A percentile compares a stretch with the other conserved stretches of the same genome.
These are phyloP conservation scores for Lachancea dasiensis DNA, from an alignment of 805 yeast species.

Conservation along the genomic window DNA sequence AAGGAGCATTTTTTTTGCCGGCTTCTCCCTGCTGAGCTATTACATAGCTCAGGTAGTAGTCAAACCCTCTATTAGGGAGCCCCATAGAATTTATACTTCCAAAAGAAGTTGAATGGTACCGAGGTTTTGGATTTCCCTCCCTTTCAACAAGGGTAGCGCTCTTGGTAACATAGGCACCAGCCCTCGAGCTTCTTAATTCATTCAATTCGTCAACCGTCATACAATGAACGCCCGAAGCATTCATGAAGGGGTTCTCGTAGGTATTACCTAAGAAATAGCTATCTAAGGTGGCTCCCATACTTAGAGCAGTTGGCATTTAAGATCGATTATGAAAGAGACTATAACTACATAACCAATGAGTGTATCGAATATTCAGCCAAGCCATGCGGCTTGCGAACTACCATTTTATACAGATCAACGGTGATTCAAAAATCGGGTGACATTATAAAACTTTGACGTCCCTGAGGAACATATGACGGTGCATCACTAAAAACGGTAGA, in stretches of 20 bases:
- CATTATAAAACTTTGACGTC: too few relatives aligned
- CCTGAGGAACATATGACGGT: too few relatives aligned
- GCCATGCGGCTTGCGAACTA: too few relatives aligned
- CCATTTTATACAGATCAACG: too few relatives aligned
- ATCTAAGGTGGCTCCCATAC: slow-evolving; percentile 17
- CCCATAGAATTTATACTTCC: slow-evolving; percentile 33
- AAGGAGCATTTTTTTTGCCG: slow-evolving; percentile 17
- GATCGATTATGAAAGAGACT: too few relatives aligned
- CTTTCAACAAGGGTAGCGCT: slow-evolving; percentile 25
- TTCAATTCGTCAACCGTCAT: slow-evolving; percentile 25
- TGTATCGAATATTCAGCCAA: too few relatives aligned
- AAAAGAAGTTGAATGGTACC: slow-evolving; percentile 27
- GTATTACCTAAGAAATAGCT: slow-evolving; percentile 18
- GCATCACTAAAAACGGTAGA: too few relatives aligned
- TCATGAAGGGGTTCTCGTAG: slow-evolving; percentile 29
- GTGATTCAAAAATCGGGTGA: too few relatives aligned
- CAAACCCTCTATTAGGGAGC: slow-evolving; percentile 28
- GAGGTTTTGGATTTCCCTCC: slow-evolving; percentile 30
- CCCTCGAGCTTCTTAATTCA: slow-evolving; percentile 17
- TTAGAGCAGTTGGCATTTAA: too few relatives aligned
- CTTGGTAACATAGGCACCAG: slow-evolving; percentile 30
- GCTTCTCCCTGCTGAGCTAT: slow-evolving; percentile 16
- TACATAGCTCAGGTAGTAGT: slow-evolving; percentile 27
- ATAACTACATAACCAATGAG: too few relatives aligned
- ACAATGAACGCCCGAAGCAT: slow-evolving; percentile 32